Evolutionary conservation across 163 green algal genomes (phyloP).

Genomic region (Chlorella variabilis): DNA sequence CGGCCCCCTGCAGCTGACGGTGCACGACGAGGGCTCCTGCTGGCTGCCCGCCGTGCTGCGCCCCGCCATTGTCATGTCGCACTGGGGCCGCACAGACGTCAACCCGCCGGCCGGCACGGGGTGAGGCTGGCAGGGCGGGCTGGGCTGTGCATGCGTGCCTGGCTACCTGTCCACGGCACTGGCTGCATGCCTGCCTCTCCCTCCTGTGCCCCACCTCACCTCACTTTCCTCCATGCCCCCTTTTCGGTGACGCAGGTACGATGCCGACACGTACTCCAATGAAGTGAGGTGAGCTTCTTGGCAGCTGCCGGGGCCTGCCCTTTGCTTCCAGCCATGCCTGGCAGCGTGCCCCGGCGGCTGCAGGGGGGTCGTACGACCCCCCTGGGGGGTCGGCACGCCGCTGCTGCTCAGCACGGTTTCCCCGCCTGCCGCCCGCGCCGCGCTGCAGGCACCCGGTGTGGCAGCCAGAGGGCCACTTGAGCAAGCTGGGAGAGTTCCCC

Average conservation of each 20-base stretch:
- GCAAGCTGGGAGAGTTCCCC: slow-evolving; percentile 20
- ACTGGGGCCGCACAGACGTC: slow-evolving; percentile 40
- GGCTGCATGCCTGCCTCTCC: too few relatives aligned
- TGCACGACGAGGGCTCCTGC: slow-evolving; percentile 48
- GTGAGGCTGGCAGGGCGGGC: too few relatives aligned
- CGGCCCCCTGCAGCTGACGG: slow-evolving; percentile 18
- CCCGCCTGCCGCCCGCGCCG: too few relatives aligned
- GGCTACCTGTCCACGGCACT: too few relatives aligned
- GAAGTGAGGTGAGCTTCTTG: background rate
- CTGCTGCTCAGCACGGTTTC: too few relatives aligned
- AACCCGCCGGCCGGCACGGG: slow-evolving; percentile 10
- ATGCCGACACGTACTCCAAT: background rate
- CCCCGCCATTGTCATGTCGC: slow-evolving; percentile 34
- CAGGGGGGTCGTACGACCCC: too few relatives aligned
- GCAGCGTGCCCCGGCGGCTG: too few relatives aligned
- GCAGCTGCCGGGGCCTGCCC: too few relatives aligned
- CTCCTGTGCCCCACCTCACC: too few relatives aligned
- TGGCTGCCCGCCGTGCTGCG: slow-evolving; percentile 32
- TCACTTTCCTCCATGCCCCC: too few relatives aligned
- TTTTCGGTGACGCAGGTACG: background rate
- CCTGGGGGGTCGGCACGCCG: too few relatives aligned
- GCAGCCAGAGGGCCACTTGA: slow-evolving; percentile 31
- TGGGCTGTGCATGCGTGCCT: background rate
- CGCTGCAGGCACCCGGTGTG: slow-evolving; percentile 23
- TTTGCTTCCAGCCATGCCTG: too few relatives aligned